phyloP scores from a whole-genome alignment of 192 early-diverging fungal species.

The Pilobolus umbonatus region DNA sequence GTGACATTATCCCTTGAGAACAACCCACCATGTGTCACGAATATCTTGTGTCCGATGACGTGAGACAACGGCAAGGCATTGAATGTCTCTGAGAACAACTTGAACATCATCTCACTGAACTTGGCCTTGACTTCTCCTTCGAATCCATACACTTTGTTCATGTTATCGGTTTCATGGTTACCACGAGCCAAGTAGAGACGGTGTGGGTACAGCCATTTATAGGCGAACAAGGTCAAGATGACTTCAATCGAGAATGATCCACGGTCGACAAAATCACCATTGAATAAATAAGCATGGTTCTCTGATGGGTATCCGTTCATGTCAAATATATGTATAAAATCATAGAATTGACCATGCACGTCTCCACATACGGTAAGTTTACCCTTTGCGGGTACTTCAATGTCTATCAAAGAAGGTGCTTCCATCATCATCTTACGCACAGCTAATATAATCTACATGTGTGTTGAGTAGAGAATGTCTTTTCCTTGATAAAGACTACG shows the following conservation, averaged over 20 bases:
- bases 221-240: conserved; percentile 85
- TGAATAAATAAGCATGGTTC: conserved; percentile 86
- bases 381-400: conserved; percentile 65
- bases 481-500: not conserved
- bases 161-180: conserved; percentile 97
- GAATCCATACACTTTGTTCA: conserved; percentile 99
- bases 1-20: conserved; percentile 89
- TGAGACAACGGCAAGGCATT: conserved; percentile 91
- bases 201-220: conserved; percentile 86
- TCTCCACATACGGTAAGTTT: conserved; percentile 96
- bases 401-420: conserved; percentile 79
- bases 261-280: conserved; percentile 99
- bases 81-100: conserved; percentile 93
- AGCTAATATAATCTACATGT: conserved; percentile 65
- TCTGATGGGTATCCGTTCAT: conserved; percentile 85
- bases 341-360: conserved; percentile 98
- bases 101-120: conserved; percentile 89
- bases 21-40: conserved; percentile 96
- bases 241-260: conserved; percentile 98
- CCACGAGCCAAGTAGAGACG: conserved; percentile 85
- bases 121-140: conserved; percentile 97
- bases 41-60: conserved; percentile 85
- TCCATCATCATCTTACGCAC: conserved; percentile 70
- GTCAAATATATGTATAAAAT: conserved; percentile 93
- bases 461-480: not conserved